A percentile compares a stretch with the other conserved stretches of the same genome.
These are phyloP conservation scores for Phytophthora macrochlamydospora DNA, from an alignment of 352 stramenopile species.

Conservation along the genomic window DNA sequence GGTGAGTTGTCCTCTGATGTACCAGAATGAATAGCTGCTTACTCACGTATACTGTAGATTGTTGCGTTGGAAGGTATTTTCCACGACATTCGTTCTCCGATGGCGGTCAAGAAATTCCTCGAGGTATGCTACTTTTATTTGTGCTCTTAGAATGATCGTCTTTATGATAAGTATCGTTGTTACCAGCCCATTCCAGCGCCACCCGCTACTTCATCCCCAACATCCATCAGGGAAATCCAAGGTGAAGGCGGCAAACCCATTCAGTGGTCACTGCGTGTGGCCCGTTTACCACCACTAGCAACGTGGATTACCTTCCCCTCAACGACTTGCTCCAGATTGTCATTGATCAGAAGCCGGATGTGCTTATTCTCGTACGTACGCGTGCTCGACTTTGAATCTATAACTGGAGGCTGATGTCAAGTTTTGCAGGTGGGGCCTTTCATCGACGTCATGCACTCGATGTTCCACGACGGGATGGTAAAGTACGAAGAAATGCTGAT, in stretches of 20 bases:
- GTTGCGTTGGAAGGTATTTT: constrained; percentile 82
- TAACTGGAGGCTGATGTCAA: too few relatives aligned
- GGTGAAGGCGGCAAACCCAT: constrained; percentile 46
- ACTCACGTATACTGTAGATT: constrained; percentile 45
- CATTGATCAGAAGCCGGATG: constrained; percentile 89
- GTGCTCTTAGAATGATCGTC: constrained; percentile 4
- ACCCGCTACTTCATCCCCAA: constrained; percentile 47
- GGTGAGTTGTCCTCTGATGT: constrained; percentile 30
- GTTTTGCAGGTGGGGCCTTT: constrained; percentile 92
- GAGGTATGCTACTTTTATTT: constrained; percentile 42
- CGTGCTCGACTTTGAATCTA: too few relatives aligned
- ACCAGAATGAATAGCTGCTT: constrained; percentile 4
- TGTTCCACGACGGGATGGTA: constrained; percentile 85
- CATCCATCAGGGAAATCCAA: constrained; percentile 56
- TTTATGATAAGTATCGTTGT: constrained; percentile 1
- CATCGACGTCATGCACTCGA: constrained; percentile 93
- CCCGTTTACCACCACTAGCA: constrained; percentile 95
- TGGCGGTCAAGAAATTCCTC: constrained; percentile 80
- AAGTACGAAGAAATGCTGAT: constrained; percentile 83
- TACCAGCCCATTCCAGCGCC: constrained; percentile 64
- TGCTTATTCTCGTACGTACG: constrained; percentile 90
- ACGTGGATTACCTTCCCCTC: constrained; percentile 95
- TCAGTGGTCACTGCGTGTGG: constrained; percentile 91
- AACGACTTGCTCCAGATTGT: constrained; percentile 91
- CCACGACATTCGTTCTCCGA: constrained; percentile 66